Percentiles rank a stretch among this genome's conserved stretches.
Conservation (phyloP, 371 early-diverging fungal species). For the Saksenaea oblongispora region DNA sequence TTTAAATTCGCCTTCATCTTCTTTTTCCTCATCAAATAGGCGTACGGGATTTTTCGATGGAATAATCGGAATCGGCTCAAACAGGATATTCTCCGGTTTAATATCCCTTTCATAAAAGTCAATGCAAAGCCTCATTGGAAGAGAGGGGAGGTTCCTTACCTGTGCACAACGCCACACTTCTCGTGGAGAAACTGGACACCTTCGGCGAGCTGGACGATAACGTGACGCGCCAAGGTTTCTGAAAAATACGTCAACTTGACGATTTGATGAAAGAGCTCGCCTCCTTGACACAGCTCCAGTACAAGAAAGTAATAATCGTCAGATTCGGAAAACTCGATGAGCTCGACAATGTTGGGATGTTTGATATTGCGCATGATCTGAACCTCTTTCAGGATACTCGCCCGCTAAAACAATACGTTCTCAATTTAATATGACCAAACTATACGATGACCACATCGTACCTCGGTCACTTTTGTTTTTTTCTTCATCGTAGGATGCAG, state of each 20-base stretch:
- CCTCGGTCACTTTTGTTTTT: slow-evolving; percentile 15
- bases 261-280: slow-evolving; percentile 86
- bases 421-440: no score
- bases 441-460: no score
- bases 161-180: slow-evolving; percentile 85
- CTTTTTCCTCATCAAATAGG: slow-evolving; percentile 36
- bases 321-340: slow-evolving; percentile 67
- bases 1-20: slow-evolving; percentile 58
- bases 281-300: slow-evolving; percentile 83
- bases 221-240: slow-evolving; percentile 76
- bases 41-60: slow-evolving; percentile 20
- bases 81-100: slow-evolving; percentile 95
- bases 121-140: no score
- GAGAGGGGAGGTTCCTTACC: slow-evolving; percentile 30
- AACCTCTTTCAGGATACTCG: slow-evolving; percentile 83
- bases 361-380: slow-evolving; percentile 82
- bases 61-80: slow-evolving; percentile 72
- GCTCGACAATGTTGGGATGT: slow-evolving; percentile 11
- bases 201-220: slow-evolving; percentile 87
- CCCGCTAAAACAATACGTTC: slow-evolving; percentile 59
- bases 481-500: slow-evolving; percentile 16
- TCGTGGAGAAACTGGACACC: slow-evolving; percentile 90
- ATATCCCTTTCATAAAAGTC: slow-evolving; percentile 86
- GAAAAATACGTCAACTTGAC: slow-evolving; percentile 80
- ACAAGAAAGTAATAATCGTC: slow-evolving; percentile 75